A percentile compares a stretch with the other conserved stretches of the same genome.
Evolutionary conservation across 352 stramenopile species (phyloP).

Genomic region (Pythium aristosporum): DNA sequence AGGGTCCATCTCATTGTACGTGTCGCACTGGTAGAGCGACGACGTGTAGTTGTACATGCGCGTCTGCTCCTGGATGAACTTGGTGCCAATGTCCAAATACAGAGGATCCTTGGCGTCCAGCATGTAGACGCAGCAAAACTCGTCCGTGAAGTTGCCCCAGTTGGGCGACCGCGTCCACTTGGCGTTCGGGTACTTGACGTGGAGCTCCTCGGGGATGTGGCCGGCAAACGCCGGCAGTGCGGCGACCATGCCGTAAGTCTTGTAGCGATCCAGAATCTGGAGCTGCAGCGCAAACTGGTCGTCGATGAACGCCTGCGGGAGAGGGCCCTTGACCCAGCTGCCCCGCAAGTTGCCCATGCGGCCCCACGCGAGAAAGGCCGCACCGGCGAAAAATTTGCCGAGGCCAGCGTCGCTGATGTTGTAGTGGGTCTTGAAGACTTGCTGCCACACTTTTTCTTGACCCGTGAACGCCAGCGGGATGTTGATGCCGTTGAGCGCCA

Average conservation of each 20-base stretch:
- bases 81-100: conserved; percentile 76
- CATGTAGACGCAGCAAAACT: conserved; percentile 86
- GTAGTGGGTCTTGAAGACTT: conserved; percentile 80
- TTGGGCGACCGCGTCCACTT: conserved; percentile 82
- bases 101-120: conserved; percentile 79
- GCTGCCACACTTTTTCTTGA: conserved; percentile 88
- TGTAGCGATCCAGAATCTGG: conserved; percentile 81
- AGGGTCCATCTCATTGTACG: conserved; percentile 84
- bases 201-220: conserved; percentile 86
- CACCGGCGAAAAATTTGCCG: conserved; percentile 87
- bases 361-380: conserved; percentile 88
- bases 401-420: conserved; percentile 75
- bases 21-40: conserved; percentile 79
- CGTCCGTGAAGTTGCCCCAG: conserved; percentile 76
- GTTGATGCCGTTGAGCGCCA: conserved; percentile 92
- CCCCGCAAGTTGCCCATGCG: conserved; percentile 89
- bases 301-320: conserved; percentile 85
- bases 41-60: conserved; percentile 71
- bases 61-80: conserved; percentile 72
- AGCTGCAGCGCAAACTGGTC: conserved; percentile 74
- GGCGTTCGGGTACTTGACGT: conserved; percentile 59
- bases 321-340: conserved; percentile 79
- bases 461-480: conserved; percentile 89
- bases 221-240: conserved; percentile 88
- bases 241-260: conserved; percentile 88